Conservation (phyloP, 257 asterid species). For the Scutellaria galericulata region DNA sequence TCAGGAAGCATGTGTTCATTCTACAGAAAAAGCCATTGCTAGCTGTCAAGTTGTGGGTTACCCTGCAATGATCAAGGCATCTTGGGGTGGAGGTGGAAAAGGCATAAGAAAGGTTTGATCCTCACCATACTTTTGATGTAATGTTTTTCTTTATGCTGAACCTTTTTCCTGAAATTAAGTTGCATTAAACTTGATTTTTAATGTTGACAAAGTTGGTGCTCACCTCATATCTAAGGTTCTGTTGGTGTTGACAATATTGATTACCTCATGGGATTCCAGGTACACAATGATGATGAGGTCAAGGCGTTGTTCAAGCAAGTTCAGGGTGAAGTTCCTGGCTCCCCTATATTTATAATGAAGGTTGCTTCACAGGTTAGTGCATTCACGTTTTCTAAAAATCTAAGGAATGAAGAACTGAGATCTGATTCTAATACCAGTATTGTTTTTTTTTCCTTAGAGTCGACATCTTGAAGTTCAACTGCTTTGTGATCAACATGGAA, state of each 20-base stretch:
- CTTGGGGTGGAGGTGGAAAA: slow-evolving; percentile 99
- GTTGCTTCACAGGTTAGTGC: slow-evolving; percentile 96
- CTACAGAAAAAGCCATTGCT: slow-evolving; percentile 94
- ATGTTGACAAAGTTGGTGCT: slow-evolving; percentile 18
- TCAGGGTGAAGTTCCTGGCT: slow-evolving; percentile 99
- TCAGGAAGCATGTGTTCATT: slow-evolving; percentile 87
- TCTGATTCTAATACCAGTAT: slow-evolving; percentile 33
- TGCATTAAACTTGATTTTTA: slow-evolving; percentile 24
- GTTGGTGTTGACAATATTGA: slow-evolving; percentile 23
- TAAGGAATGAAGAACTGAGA: slow-evolving; percentile 19
- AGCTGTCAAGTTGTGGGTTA: slow-evolving; percentile 98
- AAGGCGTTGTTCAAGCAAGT: slow-evolving; percentile 98
- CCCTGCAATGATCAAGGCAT: slow-evolving; percentile 99
- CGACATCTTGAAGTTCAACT: slow-evolving; percentile 99
- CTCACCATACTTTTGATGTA: slow-evolving; percentile 20
- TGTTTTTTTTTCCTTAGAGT: slow-evolving; percentile 63
- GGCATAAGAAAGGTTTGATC: slow-evolving; percentile 95
- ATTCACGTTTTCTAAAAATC: slow-evolving; percentile 26
- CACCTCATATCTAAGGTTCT: not conserved
- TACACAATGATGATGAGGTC: slow-evolving; percentile 94
- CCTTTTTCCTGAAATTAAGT: slow-evolving; percentile 5
- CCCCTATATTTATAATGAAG: slow-evolving; percentile 98
- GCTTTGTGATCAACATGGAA: slow-evolving; percentile 93
- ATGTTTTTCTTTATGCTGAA: slow-evolving; percentile 8
- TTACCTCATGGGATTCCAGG: slow-evolving; percentile 55